Base-by-base conservation (phyloP, 495 filamentous ascomycete genomes). In the Echria macrotheca region DNA sequence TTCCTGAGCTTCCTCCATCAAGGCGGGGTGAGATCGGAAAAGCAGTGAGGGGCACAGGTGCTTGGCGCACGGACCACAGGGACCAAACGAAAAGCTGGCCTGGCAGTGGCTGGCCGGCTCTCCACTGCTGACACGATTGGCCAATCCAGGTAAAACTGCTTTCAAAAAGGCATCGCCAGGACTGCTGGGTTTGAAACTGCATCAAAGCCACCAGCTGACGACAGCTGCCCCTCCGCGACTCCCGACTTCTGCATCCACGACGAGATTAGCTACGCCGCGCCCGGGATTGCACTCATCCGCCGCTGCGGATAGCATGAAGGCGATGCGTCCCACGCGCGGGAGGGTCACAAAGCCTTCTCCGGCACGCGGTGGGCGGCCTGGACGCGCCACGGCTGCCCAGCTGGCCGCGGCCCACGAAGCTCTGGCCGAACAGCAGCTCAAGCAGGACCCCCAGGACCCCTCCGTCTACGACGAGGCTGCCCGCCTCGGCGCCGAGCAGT, bases 371-470 rank as follows among this genome's bases (percentile, higher is more conserved):
- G 57, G 44, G 36, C 56, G 45, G 56, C 54, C 62, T 54, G 45
- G 47, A 44, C 36, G 49, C 46, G 26, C 19, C 19, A n/a, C 43
- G 18, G 43, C 11, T 12, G 44, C 28, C 44, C 44, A 46, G 40
- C 40, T 38, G 1, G 28, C 44, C 35, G n/a, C n/a, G n/a, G n/a
- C n/a, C n/a, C 55, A 50, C 49, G 43, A 48, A 11, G 47, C 19
- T 25, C 48, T 62, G 12, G 66, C 77, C 2, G 76, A 79, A 46
- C 81, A 82, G 47, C 78, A 82, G 55, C 77, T 79, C 6, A 77
- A 55, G 74, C 76, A 56, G 68, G 81, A 11, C 75, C 18, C 4
- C 19, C 33, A 25, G 32, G 40, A 31, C 58, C 79, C 79, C 15
- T 39, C 64, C 78, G 37, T 82, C 75, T 59, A 82, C 76, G 66